These are phyloP conservation scores for Pharus latifolius DNA, from an alignment of 176 grass and related monocot genomes.

Conservation along the genomic window DNA sequence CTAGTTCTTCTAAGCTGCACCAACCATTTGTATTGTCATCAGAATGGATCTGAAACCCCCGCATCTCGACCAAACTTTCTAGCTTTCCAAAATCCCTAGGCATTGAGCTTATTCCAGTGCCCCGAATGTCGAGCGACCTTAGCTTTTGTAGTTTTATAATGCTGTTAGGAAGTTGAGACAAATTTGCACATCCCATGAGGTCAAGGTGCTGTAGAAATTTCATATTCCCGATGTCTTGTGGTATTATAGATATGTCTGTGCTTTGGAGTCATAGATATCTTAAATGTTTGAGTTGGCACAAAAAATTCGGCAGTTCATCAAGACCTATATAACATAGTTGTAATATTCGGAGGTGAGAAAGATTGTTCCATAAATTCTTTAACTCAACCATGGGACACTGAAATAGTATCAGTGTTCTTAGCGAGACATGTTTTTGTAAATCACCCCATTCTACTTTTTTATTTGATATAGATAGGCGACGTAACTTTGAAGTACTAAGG, in stretches of 20 bases:
- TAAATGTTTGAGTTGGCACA: conserved; percentile 22
- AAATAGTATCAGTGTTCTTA: neutral
- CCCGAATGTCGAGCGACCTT: neutral
- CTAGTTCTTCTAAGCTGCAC: neutral
- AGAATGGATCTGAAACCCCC: neutral
- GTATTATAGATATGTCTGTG: neutral
- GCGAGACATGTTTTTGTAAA: neutral
- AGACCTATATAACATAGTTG: neutral
- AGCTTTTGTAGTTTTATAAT: neutral
- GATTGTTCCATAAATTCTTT: neutral
- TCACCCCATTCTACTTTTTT: neutral
- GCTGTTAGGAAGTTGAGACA: neutral
- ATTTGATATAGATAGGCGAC: neutral
- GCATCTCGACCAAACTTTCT: neutral
- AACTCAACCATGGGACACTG: neutral
- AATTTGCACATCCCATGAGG: neutral
- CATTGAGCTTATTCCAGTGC: neutral
- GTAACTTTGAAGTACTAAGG: neutral
- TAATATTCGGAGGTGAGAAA: neutral
- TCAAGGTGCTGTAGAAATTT: conserved; percentile 13
- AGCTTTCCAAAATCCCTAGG: neutral
- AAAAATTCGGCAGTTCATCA: neutral
- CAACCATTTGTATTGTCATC: neutral
- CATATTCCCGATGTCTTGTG: neutral
- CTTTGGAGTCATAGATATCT: neutral